Evolutionary conservation across 2,329 filamentous ascomycete genomes (phyloP), one percentile per base, ranked within the genome.

Genomic region (Aphanocladium album): DNA sequence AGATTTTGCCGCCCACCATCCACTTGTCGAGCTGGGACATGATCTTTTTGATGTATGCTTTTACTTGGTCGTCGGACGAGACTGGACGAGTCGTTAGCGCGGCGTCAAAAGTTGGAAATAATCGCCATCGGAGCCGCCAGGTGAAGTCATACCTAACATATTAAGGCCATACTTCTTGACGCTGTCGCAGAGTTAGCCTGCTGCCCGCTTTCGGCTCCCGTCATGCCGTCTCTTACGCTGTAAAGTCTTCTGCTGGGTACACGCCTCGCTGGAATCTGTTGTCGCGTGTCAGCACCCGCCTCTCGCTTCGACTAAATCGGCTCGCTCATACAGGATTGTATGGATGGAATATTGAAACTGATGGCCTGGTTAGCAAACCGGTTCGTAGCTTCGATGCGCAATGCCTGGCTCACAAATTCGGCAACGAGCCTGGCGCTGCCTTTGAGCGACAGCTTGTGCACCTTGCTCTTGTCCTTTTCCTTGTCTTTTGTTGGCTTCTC

Each of bases 91-190:
- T 60, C 58, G 61, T 30, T 59, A 59, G 47, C 9, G 21, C 11
- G 30, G 19, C 23, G 37, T n/a, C n/a, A n/a, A n/a, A n/a, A n/a
- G n/a, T n/a, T n/a, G n/a, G n/a, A n/a, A n/a, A n/a, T n/a, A n/a
- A n/a, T n/a, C n/a, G n/a, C n/a, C n/a, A n/a, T n/a, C n/a, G n/a
- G n/a, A n/a, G n/a, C n/a, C n/a, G n/a, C n/a, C n/a, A n/a, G n/a
- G n/a, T n/a, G n/a, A n/a, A n/a, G 43, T 21, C 78, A 65, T 75
- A 89, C 86, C 85, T 69, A 96, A 89, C 92, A 97, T 96, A 70
- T 96, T 98, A 70, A 99, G 85, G 69, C 95, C 95, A 88, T 99
- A 99, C 79, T 99, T 99, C 80, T 99, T 99, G 71, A 99, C 93
- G 45, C 72, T 77, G 60, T 30, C 11, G 0, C 7, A 37, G 7